Base-by-base conservation (phyloP, 148 eudicot species). In the Chenopodium album region DNA sequence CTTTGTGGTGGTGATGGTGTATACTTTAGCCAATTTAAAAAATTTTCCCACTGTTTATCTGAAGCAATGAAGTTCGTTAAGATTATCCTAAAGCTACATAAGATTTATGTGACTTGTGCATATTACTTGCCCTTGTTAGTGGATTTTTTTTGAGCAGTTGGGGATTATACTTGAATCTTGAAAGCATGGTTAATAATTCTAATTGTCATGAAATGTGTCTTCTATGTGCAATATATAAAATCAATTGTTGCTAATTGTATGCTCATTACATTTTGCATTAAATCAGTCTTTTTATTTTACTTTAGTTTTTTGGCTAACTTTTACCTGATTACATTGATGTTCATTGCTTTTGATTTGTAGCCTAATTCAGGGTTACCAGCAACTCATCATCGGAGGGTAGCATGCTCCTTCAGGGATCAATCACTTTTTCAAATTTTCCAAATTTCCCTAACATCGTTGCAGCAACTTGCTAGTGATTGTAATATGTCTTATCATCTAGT, bases 401-500 rank as follows among this genome's bases (percentile, higher is more conserved):
- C 93, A 13, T 91, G 92, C 79, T 80, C 91, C 76, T 94, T 94
- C 54, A 89, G 94, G 88, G 98, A 94, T 85, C 94, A 90, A 78
- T 90, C 92, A 16, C 83, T 94, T 82, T 88, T 90, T 80, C 95
- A 92, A 86, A 86, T 90, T 62, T 91, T 94, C 78, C 98, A 91
- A 81, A 92, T 92, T 87, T 94, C 98, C 67, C 76, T 94, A 71
- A 89, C 95, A 48, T 94, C 98, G 37, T 81, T 94, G 82, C 89
- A 87, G 82, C 98, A 92, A 82, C 91, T 94, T 50, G 87, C 84
- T 88, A 91, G 44, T 84, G 95, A 94, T 84, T 95, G 98, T 94
- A 93, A 70, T 82, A 52, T 81, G 54, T 70, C 34, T 19, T 2
- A 78, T 48, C 7, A 13, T 12, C 72, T 41, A 41, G 44, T 41